Base-by-base conservation (phyloP, 805 yeast species). In the Starmera amethionina region DNA sequence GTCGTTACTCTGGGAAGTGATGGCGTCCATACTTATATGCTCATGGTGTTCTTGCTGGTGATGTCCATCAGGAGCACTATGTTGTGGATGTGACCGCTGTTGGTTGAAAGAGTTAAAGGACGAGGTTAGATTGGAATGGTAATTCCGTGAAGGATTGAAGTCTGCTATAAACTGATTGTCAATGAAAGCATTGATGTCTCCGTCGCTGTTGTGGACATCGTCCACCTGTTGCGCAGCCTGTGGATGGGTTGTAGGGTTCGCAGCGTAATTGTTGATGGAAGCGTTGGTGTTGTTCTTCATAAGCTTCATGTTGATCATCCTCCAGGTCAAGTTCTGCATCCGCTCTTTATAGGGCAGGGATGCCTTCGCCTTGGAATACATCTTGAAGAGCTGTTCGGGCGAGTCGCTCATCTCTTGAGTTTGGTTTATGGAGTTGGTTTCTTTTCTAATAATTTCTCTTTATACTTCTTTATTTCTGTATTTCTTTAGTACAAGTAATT, bases 241-340 rank as follows among this genome's bases (percentile, higher is more conserved):
- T 22, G 9, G 9, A 7, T 22, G 27, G 9, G 7, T 22, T 22
- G 6, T 8, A 22, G 27, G 9, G 27, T 8, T 22, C 5, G 27
- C 27, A 22, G 9, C 27, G 27, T 22, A 8, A 8, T 22, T 22
- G 27, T 22, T 22, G 27, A 22, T 22, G 27, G 27, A 22, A 8
- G 27, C 27, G 27, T 22, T 4, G 5, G 27, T 22, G 9, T 22
- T 22, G 25, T 12, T 42, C 39, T 34, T 47, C 19, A 47, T 14
- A 5, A 47, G 44, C 46, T 55, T 70, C 48, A 81, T 64, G 35
- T 70, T 75, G 89, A 87, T 81, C 76, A 87, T 72, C 43, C 96
- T 65, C 96, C 96, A 87, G 9, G 94, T 79, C 40, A 87, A 60
- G 55, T 88, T 88, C 53, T 83, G 86, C 79, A 88, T 82, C 38